A percentile compares a stretch with the other conserved stretches of the same genome.
These are phyloP conservation scores for Evernia prunastri DNA, from an alignment of 495 filamentous ascomycete genomes.

Conservation along the genomic window DNA sequence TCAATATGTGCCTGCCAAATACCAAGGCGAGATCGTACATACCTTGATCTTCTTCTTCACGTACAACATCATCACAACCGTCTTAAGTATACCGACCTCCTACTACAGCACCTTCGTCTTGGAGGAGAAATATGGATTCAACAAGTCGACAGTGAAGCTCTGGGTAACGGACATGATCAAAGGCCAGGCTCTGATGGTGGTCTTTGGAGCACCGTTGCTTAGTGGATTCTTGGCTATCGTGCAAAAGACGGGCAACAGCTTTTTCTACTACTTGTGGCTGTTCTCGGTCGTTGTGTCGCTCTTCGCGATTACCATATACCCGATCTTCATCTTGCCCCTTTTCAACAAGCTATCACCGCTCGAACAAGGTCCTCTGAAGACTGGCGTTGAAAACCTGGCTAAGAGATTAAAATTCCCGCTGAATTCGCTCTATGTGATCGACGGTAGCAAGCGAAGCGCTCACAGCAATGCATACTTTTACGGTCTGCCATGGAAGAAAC, in stretches of 20 bases:
- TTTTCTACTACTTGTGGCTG: conserved; percentile 97
- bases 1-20: conserved; percentile 64
- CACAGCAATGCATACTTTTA: conserved; percentile 99
- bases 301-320: conserved; percentile 93
- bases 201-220: conserved; percentile 77
- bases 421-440: conserved; percentile 86
- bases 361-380: conserved; percentile 78
- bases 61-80: conserved; percentile 73
- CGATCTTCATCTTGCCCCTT: conserved; percentile 84
- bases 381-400: conserved; percentile 77
- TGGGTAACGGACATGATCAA: conserved; percentile 92
- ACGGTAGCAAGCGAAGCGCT: conserved; percentile 92
- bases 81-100: conserved; percentile 69
- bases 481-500: conserved; percentile 98
- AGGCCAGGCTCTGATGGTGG: conserved; percentile 71
- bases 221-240: conserved; percentile 86
- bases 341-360: conserved; percentile 98
- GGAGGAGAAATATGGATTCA: conserved; percentile 97
- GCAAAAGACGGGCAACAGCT: conserved; percentile 80
- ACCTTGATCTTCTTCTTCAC: conserved; percentile 86
- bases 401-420: conserved; percentile 84
- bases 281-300: conserved; percentile 83
- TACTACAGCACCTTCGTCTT: conserved; percentile 93
- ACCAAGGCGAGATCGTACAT: conserved; percentile 88
- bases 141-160: conserved; percentile 86